Percentiles rank a stretch among this genome's conserved stretches.
phyloP scores from a whole-genome alignment of 1,284 basidiomycete species.

The Rhodotorula sp. region DNA sequence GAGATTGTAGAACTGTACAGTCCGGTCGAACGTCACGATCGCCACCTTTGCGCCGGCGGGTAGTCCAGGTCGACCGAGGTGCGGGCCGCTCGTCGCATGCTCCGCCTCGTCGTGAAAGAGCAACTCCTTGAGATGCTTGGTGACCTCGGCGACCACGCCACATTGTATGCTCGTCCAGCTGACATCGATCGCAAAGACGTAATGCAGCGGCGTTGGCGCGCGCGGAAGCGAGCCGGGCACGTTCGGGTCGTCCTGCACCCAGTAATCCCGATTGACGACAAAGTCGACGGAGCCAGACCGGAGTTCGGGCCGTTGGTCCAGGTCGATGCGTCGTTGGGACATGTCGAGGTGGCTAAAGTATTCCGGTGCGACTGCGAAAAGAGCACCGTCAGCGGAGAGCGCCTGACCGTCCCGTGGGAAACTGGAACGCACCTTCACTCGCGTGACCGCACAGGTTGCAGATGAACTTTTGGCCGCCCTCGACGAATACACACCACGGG shows the following conservation, averaged over 20 bases:
- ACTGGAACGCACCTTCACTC: slow-evolving; percentile 65
- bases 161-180: slow-evolving; percentile 68
- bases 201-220: slow-evolving; percentile 67
- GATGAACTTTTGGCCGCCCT: slow-evolving; percentile 82
- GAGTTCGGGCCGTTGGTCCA: slow-evolving; percentile 79
- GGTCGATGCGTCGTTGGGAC: slow-evolving; percentile 77
- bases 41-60: slow-evolving; percentile 59
- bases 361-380: slow-evolving; percentile 63
- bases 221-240: slow-evolving; percentile 50
- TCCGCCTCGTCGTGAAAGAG: slow-evolving; percentile 59
- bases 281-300: slow-evolving; percentile 92
- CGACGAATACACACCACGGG: slow-evolving; percentile 85
- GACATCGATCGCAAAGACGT: slow-evolving; percentile 88
- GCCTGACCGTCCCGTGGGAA: background rate
- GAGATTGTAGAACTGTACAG: slow-evolving; percentile 87
- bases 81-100: slow-evolving; percentile 49
- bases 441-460: slow-evolving; percentile 88
- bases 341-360: slow-evolving; percentile 87
- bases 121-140: slow-evolving; percentile 63
- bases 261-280: slow-evolving; percentile 78
- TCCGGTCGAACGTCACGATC: slow-evolving; percentile 80
- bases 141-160: slow-evolving; percentile 72
- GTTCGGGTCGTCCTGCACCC: slow-evolving; percentile 64
- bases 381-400: background rate
- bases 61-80: slow-evolving; percentile 17